These are phyloP conservation scores for Taxawa tesnikishii DNA, from an alignment of 2,329 filamentous ascomycete genomes.

Conservation along the genomic window DNA sequence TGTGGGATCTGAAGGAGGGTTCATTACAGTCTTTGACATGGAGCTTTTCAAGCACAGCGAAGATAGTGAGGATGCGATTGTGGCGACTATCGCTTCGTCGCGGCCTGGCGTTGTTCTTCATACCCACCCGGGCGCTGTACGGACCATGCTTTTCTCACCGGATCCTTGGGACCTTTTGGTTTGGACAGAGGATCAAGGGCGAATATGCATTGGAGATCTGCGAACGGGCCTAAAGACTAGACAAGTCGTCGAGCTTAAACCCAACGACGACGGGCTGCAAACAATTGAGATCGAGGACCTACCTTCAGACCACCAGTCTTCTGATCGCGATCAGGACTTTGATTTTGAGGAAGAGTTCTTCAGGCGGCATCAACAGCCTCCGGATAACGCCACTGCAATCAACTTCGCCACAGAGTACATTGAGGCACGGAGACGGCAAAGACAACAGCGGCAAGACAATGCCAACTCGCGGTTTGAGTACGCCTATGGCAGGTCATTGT, in stretches of 20 bases:
- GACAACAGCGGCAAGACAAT: constrained; percentile 10
- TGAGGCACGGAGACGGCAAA: constrained; percentile 24
- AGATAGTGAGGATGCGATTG: constrained; percentile 41
- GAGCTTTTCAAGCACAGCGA: constrained; percentile 22
- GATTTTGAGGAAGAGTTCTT: constrained; percentile 33
- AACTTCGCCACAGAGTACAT: constrained; percentile 30
- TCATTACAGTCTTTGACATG: constrained; percentile 63
- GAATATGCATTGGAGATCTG: constrained; percentile 62
- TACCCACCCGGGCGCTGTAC: constrained; percentile 55
- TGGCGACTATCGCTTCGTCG: constrained; percentile 69
- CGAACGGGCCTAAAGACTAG: constrained; percentile 53
- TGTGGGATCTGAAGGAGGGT: constrained; percentile 68
- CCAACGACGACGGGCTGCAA: constrained; percentile 42
- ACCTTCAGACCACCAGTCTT: constrained; percentile 1
- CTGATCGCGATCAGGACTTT: constrained; percentile 33
- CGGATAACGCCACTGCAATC: constrained; percentile 24
- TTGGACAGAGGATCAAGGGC: constrained; percentile 82
- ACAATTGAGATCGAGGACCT: constrained; percentile 39
- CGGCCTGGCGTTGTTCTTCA: constrained; percentile 45
- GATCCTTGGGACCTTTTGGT: constrained; percentile 82
- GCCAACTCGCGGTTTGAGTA: not conserved
- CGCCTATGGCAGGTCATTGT: constrained; percentile 21
- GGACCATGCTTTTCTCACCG: constrained; percentile 86
- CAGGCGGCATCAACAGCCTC: constrained; percentile 27
- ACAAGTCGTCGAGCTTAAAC: constrained; percentile 56